Conservation (phyloP, 2,329 filamentous ascomycete species). For the Alternaria ventricosa region DNA sequence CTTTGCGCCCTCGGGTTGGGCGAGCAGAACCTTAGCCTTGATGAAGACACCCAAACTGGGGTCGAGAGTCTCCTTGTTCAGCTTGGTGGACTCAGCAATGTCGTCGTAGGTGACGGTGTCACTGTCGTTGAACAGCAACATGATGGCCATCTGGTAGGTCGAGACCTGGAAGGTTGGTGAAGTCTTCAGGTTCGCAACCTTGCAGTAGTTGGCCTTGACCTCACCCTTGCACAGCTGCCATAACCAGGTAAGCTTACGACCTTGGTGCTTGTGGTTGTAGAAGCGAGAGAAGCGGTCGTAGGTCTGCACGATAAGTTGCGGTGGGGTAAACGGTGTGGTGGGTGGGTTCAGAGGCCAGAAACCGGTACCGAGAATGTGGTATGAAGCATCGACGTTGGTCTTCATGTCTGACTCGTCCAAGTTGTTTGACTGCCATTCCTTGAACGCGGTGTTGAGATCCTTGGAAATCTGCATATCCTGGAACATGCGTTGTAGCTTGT, state of each 20-base stretch:
- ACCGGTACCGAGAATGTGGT: conserved; percentile 91
- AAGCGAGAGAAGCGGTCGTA: conserved; percentile 89
- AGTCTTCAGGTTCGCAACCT: conserved; percentile 69
- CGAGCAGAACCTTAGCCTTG: conserved; percentile 87
- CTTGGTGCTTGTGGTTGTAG: conserved; percentile 96
- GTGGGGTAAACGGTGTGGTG: conserved; percentile 86
- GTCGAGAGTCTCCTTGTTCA: conserved; percentile 83
- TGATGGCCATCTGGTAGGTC: conserved; percentile 95
- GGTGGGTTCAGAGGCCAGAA: conserved; percentile 95
- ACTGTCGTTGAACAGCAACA: conserved; percentile 92
- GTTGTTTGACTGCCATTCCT: conserved; percentile 73
- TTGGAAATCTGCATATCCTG: conserved; percentile 99
- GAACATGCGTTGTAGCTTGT: conserved; percentile 99
- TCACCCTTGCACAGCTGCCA: conserved; percentile 99
- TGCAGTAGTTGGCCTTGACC: conserved; percentile 91
- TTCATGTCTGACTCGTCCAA: conserved; percentile 70
- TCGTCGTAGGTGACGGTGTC: conserved; percentile 87
- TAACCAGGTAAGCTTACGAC: conserved; percentile 94
- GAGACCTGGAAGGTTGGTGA: conserved; percentile 98
- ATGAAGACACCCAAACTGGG: conserved; percentile 84
- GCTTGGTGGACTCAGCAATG: conserved; percentile 79
- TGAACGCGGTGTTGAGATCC: conserved; percentile 90
- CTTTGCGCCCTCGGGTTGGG: conserved; percentile 75
- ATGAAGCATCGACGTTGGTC: conserved; percentile 80
- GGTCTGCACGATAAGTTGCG: conserved; percentile 81